Evolutionary conservation across 2,329 filamentous ascomycete species (phyloP), one percentile per base, ranked within the genome.

Genomic region (Hawksworthiomyces lignivorus): DNA sequence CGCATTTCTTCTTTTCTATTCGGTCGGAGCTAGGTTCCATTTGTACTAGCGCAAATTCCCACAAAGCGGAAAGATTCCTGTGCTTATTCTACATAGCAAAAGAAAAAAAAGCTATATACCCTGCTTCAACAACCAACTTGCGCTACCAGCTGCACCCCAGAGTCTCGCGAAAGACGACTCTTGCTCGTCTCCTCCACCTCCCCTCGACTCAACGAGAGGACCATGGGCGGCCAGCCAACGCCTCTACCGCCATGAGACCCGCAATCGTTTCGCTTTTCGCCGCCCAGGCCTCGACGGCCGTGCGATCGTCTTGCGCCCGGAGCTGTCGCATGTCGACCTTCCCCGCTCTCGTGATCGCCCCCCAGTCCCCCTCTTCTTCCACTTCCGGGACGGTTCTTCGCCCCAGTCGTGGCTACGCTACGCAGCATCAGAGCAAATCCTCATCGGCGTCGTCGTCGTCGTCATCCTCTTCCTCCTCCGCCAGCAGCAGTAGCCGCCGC

Each of bases 331-430:
- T 21, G n/a, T 15, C 29, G 24, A 31, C 35, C 17, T n/a, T n/a
- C n/a, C n/a, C n/a, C n/a, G n/a, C n/a, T n/a, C n/a, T n/a, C n/a
- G n/a, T n/a, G n/a, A n/a, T n/a, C n/a, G n/a, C n/a, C n/a, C n/a
- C n/a, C 32, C 15, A 32, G 48, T 66, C 38, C 62, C 63, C n/a
- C n/a, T n/a, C n/a, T n/a, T n/a, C n/a, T n/a, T n/a, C n/a, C n/a
- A n/a, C n/a, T n/a, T n/a, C n/a, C n/a, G n/a, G n/a, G n/a, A n/a
- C n/a, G n/a, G n/a, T n/a, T n/a, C n/a, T n/a, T n/a, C n/a, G n/a
- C n/a, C n/a, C n/a, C n/a, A n/a, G n/a, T n/a, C n/a, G 59, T 59
- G 61, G 47, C 71, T 77, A 54, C 58, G 62, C 38, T 83, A 82
- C 63, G 74, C 80, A 46, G 33, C 70, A 81, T 37, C 73, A 67